Percentiles rank a stretch among this genome's conserved stretches.
phyloP scores from a whole-genome alignment of 2,329 filamentous ascomycete genomes.

The Fusarium kyushuense region DNA sequence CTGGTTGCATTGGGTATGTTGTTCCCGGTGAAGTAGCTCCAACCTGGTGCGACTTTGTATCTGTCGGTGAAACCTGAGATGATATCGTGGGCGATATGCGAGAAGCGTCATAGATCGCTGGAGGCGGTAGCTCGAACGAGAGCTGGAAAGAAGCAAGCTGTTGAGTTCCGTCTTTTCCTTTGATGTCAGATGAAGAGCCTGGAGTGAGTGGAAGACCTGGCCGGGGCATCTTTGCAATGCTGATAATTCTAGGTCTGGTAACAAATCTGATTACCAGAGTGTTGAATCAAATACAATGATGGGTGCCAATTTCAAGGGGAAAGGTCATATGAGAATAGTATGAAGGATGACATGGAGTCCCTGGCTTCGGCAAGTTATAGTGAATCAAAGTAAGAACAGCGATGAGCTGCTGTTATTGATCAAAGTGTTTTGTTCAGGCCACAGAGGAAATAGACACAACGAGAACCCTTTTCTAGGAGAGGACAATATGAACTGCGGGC shows the following conservation, averaged over 20 bases:
- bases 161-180: constrained; percentile 74
- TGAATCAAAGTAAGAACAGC: neutral
- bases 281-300: neutral
- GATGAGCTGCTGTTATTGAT: neutral
- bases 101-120: constrained; percentile 70
- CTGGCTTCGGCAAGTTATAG: neutral
- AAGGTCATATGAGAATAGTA: neutral
- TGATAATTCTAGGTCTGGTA: neutral
- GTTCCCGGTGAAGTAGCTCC: constrained; percentile 43
- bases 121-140: constrained; percentile 81
- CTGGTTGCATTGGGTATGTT: constrained; percentile 61
- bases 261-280: neutral
- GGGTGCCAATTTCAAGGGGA: neutral
- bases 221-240: constrained; percentile 49
- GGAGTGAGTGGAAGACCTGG: constrained; percentile 74
- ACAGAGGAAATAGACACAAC: neutral
- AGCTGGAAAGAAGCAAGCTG: constrained; percentile 72
- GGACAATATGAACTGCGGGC: constrained; percentile 1
- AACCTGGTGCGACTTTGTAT: constrained; percentile 51
- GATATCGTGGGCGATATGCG: constrained; percentile 58
- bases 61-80: constrained; percentile 45
- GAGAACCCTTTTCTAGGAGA: constrained; percentile 6
- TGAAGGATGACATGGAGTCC: neutral
- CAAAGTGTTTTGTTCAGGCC: constrained; percentile 3
- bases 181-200: constrained; percentile 82